Evolutionary conservation across 768 basidiomycete genomes (phyloP).

Genomic region (Agrocybe chaxingu): DNA sequence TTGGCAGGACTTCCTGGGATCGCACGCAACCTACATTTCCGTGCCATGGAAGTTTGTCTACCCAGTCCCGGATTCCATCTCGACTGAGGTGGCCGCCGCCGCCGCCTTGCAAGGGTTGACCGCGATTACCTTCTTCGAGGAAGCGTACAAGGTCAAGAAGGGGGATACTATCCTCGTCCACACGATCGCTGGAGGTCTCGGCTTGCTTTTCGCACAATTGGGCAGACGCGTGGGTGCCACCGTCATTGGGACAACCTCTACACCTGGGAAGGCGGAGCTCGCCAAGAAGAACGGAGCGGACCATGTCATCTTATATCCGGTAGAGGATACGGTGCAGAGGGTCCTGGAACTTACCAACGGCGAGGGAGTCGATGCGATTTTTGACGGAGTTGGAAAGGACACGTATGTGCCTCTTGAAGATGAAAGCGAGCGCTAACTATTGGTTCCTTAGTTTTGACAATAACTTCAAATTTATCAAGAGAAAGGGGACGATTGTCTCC

Average conservation of each 20-base stretch:
- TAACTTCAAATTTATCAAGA: conserved; percentile 75
- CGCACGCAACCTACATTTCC: conserved; percentile 72
- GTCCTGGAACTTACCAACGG: conserved; percentile 76
- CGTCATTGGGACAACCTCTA: conserved; percentile 93
- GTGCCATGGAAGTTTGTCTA: conserved; percentile 59
- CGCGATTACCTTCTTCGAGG: conserved; percentile 71
- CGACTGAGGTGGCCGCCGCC: conserved; percentile 64
- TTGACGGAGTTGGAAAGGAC: conserved; percentile 96
- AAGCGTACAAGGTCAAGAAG: conserved; percentile 80
- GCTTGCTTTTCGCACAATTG: conserved; percentile 63
- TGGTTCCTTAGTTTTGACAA: conserved; percentile 56
- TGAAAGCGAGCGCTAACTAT: neutral
- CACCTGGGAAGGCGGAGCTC: conserved; percentile 74
- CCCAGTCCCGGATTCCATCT: conserved; percentile 61
- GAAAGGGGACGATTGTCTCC: conserved; percentile 88
- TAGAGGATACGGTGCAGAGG: conserved; percentile 70
- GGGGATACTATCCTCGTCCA: conserved; percentile 83
- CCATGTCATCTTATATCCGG: conserved; percentile 80
- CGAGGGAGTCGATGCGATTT: conserved; percentile 81
- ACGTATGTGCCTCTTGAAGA: conserved; percentile 56
- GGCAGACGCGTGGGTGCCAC: conserved; percentile 74
- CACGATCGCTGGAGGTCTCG: conserved; percentile 91
- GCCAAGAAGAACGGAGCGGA: conserved; percentile 80
- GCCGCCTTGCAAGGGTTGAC: conserved; percentile 76
- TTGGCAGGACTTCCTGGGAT: conserved; percentile 40